Base-by-base conservation (phyloP, 2,329 filamentous ascomycete genomes). In the Fusarium miscanthi region DNA sequence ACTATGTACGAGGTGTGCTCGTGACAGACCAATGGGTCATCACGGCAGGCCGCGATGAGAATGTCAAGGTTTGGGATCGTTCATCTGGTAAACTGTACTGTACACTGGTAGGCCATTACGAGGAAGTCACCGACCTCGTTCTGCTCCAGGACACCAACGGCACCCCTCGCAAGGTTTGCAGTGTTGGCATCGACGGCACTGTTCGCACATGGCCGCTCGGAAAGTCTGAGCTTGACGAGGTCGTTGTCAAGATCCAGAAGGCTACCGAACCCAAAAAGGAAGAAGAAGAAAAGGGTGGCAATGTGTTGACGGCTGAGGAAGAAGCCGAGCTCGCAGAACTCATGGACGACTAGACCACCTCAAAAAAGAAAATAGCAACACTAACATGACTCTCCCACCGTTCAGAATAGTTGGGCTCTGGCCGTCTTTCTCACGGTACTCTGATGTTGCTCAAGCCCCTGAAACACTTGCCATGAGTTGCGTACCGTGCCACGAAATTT, bases 321-420 rank as follows among this genome's bases (percentile, higher is more conserved):
- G 95, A 98, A 81, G 92, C 93, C 8, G 96, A 98, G 81, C 85
- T 99, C 72, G 95, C 94, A 19, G 96, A 95, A 72, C 83, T 99
- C 80, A 93, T 99, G 93, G 94, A 91, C 70, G 91, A 93, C 70
- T 87, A 81, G 72, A 63, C 40, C 25, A 30, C 35, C 19, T 13
- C 58, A 25, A 37, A 9, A 43, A 25, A 37, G 8, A 43, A 60
- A 40, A 59, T 59, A 42, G 35, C 35, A 58, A 57, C 21, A 38
- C 35, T 49, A 37, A 19, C 42, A 59, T 57, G 16, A 42, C 21
- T 42, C 37, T 30, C 17, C 16, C 31, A 25, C 27, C 21, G n/a
- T 46, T 37, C 25, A 30, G 38, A 43, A 49, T 48, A 52, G 17
- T 40, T 51, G 48, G 31, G n/a, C n/a, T 35, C 42, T 42, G 51